phyloP scores from a whole-genome alignment of 306 rosid genomes.

The Pyrus pyrifolia region DNA sequence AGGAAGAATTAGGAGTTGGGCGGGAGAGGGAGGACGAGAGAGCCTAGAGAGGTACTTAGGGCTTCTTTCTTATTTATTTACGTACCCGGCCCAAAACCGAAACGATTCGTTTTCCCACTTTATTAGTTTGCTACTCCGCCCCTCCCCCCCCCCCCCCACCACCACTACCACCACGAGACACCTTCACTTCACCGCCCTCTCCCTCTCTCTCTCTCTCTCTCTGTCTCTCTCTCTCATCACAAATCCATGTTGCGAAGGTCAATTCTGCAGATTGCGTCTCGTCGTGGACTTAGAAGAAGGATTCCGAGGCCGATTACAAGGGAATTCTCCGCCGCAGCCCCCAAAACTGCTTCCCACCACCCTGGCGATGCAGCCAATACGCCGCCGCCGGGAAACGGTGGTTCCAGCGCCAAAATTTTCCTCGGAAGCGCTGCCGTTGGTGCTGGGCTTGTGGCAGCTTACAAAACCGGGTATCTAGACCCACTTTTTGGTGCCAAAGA shows the following conservation, averaged over 20 bases:
- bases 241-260: constrained; percentile 35
- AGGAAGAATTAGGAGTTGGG: not conserved
- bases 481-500: constrained; percentile 40
- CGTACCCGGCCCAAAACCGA: not conserved
- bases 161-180: not conserved
- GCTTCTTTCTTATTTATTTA: not conserved
- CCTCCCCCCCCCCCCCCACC: not conserved
- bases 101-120: not conserved
- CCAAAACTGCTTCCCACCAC: constrained; percentile 25
- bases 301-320: constrained; percentile 50
- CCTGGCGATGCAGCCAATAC: constrained; percentile 45
- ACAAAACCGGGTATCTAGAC: constrained; percentile 63
- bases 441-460: constrained; percentile 60
- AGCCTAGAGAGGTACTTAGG: not conserved
- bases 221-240: not conserved
- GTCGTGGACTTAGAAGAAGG: constrained; percentile 31
- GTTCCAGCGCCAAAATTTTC: constrained; percentile 37
- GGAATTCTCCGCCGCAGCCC: constrained; percentile 50
- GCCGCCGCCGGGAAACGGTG: constrained; percentile 26
- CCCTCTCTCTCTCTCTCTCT: not conserved
- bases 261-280: constrained; percentile 55
- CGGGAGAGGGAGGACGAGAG: not conserved
- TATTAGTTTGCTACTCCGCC: not conserved
- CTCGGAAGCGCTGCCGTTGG: constrained; percentile 65
- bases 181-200: not conserved